Evolutionary conservation across 176 grass and related monocot species (phyloP).

Genomic region (Saccharum spontaneum): DNA sequence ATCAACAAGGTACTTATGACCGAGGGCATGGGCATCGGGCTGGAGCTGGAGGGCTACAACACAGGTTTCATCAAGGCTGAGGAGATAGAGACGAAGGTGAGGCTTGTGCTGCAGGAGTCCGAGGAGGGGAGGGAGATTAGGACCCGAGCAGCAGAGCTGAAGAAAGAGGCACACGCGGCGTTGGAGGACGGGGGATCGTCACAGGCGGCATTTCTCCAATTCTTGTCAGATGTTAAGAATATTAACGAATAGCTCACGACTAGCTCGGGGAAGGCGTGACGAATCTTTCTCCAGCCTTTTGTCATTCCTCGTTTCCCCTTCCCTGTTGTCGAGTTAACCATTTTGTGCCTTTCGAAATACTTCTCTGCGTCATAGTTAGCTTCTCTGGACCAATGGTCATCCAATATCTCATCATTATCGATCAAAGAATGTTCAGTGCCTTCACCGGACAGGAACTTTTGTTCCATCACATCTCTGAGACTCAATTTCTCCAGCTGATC

Average conservation of each 20-base stretch:
- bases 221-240: neutral
- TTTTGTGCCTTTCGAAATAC: constrained; percentile 8
- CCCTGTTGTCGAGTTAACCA: constrained; percentile 62
- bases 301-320: too few species aligned
- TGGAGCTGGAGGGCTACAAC: constrained; percentile 28
- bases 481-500: constrained; percentile 67
- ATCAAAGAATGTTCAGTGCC: too few species aligned
- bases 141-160: neutral
- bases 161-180: constrained; percentile 18
- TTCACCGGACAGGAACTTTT: too few species aligned
- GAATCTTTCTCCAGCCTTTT: too few species aligned
- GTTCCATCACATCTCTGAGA: constrained; percentile 68
- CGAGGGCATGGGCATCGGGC: constrained; percentile 8
- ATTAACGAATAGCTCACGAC: neutral
- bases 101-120: constrained; percentile 25
- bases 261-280: too few species aligned
- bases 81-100: constrained; percentile 40
- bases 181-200: constrained; percentile 31
- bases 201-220: neutral
- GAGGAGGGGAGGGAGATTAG: constrained; percentile 20
- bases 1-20: constrained; percentile 34
- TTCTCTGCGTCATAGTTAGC: too few species aligned
- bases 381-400: too few species aligned
- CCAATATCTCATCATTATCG: too few species aligned
- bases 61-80: constrained; percentile 30